phyloP scores from a whole-genome alignment of 83 land plant genomes.

The Diphasiastrum complanatum region DNA sequence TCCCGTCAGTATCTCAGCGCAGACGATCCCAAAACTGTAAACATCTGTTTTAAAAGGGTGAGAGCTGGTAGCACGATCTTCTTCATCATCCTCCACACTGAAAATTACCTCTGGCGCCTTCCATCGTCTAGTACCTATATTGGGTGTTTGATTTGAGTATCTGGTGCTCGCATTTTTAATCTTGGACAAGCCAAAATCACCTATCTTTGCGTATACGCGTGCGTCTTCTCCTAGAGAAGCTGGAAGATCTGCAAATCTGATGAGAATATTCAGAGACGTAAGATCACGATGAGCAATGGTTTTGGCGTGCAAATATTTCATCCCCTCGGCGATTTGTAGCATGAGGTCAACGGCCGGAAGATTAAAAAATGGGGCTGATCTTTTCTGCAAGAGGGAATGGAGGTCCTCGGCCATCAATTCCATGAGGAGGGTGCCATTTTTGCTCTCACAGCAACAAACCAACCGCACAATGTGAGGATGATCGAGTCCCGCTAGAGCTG shows the following conservation, averaged over 20 bases:
- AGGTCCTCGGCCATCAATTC: no score
- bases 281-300: background rate
- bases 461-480: no score
- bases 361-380: background rate
- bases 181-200: background rate
- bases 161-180: slow-evolving; percentile 2
- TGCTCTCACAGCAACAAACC: no score
- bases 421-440: no score
- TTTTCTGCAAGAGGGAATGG: background rate
- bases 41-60: background rate
- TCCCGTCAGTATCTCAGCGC: slow-evolving; percentile 9
- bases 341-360: slow-evolving; percentile 1
- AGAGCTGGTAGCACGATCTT: background rate
- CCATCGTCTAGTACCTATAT: background rate
- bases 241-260: background rate
- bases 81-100: slow-evolving; percentile 1
- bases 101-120: background rate
- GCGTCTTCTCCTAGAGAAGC: no score
- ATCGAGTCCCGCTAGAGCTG: no score
- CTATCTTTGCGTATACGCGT: background rate
- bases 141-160: background rate
- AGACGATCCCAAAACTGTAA: slow-evolving; percentile 2
- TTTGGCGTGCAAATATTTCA: slow-evolving; percentile 4
- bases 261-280: background rate
- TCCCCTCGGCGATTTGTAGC: slow-evolving; percentile 3